A percentile compares a stretch with the other conserved stretches of the same genome.
Evolutionary conservation across 2,329 filamentous ascomycete species (phyloP).

Genomic region (Sporothrix brasiliensis): DNA sequence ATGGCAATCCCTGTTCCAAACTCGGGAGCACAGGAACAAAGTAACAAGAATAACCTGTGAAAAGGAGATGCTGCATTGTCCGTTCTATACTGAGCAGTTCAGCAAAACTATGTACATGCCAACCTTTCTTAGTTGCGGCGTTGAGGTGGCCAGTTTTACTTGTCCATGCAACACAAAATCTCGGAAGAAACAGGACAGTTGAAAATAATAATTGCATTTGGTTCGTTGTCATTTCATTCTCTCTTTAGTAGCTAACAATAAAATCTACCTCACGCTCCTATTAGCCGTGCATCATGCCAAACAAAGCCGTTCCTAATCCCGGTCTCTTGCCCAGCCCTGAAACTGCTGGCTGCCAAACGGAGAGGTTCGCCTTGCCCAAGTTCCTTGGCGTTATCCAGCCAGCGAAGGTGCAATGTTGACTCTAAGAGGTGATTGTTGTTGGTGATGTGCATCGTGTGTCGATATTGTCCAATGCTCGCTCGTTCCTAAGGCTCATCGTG

Average conservation of each 20-base stretch:
- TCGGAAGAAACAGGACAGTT: no score
- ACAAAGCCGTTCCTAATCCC: conserved; percentile 2
- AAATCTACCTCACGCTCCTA: not conserved
- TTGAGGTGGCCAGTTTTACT: no score
- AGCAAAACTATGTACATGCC: no score
- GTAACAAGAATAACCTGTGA: not conserved
- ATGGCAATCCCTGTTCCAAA: no score
- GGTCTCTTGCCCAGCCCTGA: not conserved
- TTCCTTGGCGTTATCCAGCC: not conserved
- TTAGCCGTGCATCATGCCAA: not conserved
- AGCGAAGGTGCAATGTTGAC: not conserved
- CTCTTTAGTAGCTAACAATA: no score
- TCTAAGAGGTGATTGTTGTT: not conserved
- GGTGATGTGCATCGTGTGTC: not conserved
- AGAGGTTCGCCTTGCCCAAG: not conserved
- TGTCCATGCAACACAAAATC: no score
- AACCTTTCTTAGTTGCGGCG: no score
- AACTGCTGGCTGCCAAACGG: not conserved
- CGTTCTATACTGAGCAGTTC: no score
- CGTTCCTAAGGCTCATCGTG: conserved; percentile 1
- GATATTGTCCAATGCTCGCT: not conserved
- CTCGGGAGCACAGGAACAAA: no score
- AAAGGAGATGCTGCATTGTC: not conserved
- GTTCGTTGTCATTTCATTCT: no score
- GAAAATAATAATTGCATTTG: no score